These are phyloP conservation scores for Curvularia spicifera DNA, from an alignment of 2,329 filamentous ascomycete genomes.

Conservation along the genomic window DNA sequence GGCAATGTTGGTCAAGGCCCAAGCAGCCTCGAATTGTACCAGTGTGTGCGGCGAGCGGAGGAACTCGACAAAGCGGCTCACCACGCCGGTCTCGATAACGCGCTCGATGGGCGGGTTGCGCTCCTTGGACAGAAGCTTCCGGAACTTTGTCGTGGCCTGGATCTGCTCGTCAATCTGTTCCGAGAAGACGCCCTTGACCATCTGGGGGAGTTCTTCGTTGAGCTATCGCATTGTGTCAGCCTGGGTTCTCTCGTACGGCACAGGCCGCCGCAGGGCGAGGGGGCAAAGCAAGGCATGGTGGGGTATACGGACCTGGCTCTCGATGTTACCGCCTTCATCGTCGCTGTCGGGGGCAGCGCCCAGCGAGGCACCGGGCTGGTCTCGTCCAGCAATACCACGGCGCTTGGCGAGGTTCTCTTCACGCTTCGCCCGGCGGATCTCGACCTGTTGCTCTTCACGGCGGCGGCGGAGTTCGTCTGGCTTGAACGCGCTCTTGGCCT, in stretches of 20 bases:
- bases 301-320: constrained; percentile 80
- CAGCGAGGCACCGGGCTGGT: constrained; percentile 77
- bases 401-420: constrained; percentile 99
- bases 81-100: constrained; percentile 98
- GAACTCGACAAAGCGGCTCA: constrained; percentile 97
- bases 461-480: constrained; percentile 97
- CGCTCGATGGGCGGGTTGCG: constrained; percentile 98
- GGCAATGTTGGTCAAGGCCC: constrained; percentile 99
- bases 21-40: constrained; percentile 98
- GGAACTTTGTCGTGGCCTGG: constrained; percentile 95
- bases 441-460: constrained; percentile 98
- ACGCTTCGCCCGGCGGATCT: constrained; percentile 97
- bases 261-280: neutral
- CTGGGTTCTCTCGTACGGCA: neutral
- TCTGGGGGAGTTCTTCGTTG: constrained; percentile 96
- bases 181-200: constrained; percentile 98
- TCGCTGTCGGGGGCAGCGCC: constrained; percentile 94
- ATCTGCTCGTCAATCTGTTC: constrained; percentile 99
- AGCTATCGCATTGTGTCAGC: constrained; percentile 63
- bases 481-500: constrained; percentile 99
- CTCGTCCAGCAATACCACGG: constrained; percentile 84
- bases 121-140: constrained; percentile 97
- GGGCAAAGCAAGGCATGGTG: constrained; percentile 20
- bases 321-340: constrained; percentile 92
- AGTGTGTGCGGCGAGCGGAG: constrained; percentile 96